Evolutionary conservation across 2,329 filamentous ascomycete species (phyloP), one percentile per base, ranked within the genome.

Genomic region (Diaporthe destruens): DNA sequence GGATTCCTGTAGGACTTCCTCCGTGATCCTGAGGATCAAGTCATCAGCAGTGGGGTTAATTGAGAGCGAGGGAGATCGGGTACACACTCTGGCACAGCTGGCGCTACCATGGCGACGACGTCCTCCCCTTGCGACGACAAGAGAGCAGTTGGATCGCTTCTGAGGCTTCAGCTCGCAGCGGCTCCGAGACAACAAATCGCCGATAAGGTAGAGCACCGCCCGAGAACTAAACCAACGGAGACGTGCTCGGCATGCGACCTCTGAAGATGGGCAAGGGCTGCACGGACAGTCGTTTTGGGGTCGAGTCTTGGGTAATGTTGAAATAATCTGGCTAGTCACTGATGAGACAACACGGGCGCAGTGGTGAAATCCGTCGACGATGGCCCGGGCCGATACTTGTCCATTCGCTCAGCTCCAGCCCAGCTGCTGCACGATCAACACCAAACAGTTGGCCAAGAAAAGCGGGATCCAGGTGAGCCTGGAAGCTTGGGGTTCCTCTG

Each of bases 1-100:
- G 68, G 96, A 94, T 78, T 97, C 94, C 80, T 97, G 93, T 75
- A 97, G 89, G 76, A 96, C 90, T 84, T 98, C 95, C 85, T 99
- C 96, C 78, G 95, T 96, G 79, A 99, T 92, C 84, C 96, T 98
- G 39, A 67, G 61, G 63, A 47, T 57, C 57, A 14, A 57, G 12
- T 69, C 23, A 75, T 79, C 63, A 79, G 77, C 47, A 68, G 63
- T 68, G 39, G 54, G 56, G 59, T 49, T 56, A 67, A 69, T 69
- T 72, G 51, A 44, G 63, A 32, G 71, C 66, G 34, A 54, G 59
- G 36, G 32, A 47, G 34, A 42, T 25, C 29, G 57, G 56, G 54
- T 69, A 84, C 91, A 79, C 86, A 94, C 92, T 94, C 92, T 77
- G 92, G 92, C 76, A 94, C 91, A 80, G 92, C 91, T 81, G 92